These are phyloP conservation scores for Colletotrichum tropicale DNA, from an alignment of 2,329 filamentous ascomycete genomes.

Conservation along the genomic window DNA sequence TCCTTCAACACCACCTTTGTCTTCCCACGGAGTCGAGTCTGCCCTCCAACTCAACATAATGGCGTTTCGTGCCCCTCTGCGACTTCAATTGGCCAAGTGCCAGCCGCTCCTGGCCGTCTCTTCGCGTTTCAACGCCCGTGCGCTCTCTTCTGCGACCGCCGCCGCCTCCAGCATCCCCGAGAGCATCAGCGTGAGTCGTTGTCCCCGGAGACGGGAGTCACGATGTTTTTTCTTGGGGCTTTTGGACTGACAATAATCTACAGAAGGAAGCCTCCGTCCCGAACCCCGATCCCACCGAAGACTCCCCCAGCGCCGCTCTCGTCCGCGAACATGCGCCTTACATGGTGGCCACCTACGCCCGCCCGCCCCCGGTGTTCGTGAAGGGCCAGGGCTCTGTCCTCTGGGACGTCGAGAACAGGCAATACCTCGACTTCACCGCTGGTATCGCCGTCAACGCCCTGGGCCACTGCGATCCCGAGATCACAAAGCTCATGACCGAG, in stretches of 20 bases:
- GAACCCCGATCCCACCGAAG: constrained; percentile 74
- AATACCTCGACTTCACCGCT: constrained; percentile 93
- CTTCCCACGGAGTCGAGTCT: background rate
- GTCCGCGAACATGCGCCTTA: constrained; percentile 79
- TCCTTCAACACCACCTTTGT: background rate
- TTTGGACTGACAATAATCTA: background rate
- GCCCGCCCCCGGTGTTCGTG: constrained; percentile 88
- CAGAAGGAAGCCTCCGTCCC: constrained; percentile 46
- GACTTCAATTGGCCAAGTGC: constrained; percentile 38
- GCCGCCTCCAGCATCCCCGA: constrained; percentile 39
- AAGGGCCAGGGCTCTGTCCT: constrained; percentile 86
- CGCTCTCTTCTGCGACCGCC: constrained; percentile 37
- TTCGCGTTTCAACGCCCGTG: constrained; percentile 32
- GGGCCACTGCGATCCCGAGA: constrained; percentile 85
- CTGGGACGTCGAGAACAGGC: constrained; percentile 87
- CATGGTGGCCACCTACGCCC: constrained; percentile 96
- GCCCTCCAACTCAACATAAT: constrained; percentile 28
- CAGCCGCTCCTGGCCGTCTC: constrained; percentile 23
- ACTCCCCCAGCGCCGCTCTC: constrained; percentile 77
- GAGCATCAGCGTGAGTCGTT: constrained; percentile 34
- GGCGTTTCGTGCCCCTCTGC: constrained; percentile 43
- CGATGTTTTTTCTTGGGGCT: background rate
- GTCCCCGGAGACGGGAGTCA: background rate
- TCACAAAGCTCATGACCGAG: constrained; percentile 75
- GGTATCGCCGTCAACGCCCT: constrained; percentile 95